Percentiles rank a stretch among this genome's conserved stretches.
These are phyloP conservation scores for Euryodendron excelsum DNA, from an alignment of 148 eudicot genomes.

Conservation along the genomic window DNA sequence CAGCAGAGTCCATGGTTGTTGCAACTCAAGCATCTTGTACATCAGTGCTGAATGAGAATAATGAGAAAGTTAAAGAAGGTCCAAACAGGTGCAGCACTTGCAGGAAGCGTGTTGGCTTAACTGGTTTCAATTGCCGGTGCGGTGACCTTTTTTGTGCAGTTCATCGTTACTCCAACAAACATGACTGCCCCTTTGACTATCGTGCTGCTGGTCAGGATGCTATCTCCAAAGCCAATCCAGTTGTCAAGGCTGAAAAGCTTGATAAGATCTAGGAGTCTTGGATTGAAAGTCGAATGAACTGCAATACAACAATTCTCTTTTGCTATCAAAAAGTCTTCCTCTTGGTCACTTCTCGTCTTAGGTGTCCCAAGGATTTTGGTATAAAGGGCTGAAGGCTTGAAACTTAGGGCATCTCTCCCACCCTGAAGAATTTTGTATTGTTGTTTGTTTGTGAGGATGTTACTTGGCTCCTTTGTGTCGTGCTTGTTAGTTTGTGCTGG, in stretches of 20 bases:
- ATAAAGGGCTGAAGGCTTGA: not conserved
- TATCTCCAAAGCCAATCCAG: conserved; percentile 11
- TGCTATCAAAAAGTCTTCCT: too few relatives aligned
- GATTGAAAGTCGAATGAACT: not conserved
- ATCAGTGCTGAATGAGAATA: not conserved
- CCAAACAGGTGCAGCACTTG: conserved; percentile 1
- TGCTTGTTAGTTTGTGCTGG: not conserved
- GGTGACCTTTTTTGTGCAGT: conserved; percentile 8
- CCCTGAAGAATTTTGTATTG: too few relatives aligned
- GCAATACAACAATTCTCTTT: too few relatives aligned
- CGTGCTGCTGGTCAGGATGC: conserved; percentile 14
- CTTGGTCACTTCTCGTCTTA: not conserved
- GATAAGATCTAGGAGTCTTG: conserved; percentile 7
- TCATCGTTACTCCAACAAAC: conserved; percentile 12
- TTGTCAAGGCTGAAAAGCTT: conserved; percentile 13
- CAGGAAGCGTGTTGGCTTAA: conserved; percentile 14
- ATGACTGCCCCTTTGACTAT: conserved; percentile 12
- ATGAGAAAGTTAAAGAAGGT: conserved; percentile 2
- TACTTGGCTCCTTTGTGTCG: not conserved
- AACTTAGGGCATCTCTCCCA: too few relatives aligned
- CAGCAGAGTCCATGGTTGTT: not conserved
- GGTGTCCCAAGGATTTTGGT: not conserved
- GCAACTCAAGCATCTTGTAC: not conserved
- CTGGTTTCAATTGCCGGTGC: conserved; percentile 8
- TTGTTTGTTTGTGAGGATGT: not conserved